Evolutionary conservation across 2,329 filamentous ascomycete species (phyloP).

Genomic region (Xylariales sp.): DNA sequence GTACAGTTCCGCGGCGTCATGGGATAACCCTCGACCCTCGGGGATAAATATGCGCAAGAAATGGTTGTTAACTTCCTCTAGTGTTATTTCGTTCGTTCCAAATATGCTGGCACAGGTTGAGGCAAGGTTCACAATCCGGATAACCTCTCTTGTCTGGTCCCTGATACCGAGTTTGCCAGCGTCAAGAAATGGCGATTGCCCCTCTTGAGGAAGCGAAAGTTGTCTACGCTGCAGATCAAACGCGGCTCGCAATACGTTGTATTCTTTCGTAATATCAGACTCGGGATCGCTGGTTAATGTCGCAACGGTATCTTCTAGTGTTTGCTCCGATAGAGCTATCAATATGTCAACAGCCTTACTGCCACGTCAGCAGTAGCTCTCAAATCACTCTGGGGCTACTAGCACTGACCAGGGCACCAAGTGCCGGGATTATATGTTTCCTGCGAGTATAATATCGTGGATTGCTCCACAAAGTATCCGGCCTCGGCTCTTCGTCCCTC

Average conservation of each 20-base stretch:
- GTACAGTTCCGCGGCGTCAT: constrained; percentile 49
- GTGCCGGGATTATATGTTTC: constrained; percentile 50
- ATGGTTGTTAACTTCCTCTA: constrained; percentile 50
- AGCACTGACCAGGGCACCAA: constrained; percentile 48
- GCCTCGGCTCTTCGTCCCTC: constrained; percentile 40
- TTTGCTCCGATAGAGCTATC: constrained; percentile 50
- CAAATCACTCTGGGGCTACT: constrained; percentile 5
- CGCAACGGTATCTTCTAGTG: constrained; percentile 51
- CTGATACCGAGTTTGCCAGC: constrained; percentile 45
- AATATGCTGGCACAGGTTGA: constrained; percentile 51
- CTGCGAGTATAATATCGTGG: constrained; percentile 49
- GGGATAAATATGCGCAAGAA: constrained; percentile 50
- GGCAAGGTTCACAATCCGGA: constrained; percentile 50
- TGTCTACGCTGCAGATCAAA: constrained; percentile 48
- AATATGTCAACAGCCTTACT: constrained; percentile 50
- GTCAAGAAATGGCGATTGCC: constrained; percentile 42
- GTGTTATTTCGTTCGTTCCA: constrained; percentile 49
- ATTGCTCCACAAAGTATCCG: constrained; percentile 51
- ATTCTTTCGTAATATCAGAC: constrained; percentile 49
- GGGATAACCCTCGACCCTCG: constrained; percentile 44
- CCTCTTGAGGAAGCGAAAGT: constrained; percentile 40
- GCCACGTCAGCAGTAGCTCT: constrained; percentile 36
- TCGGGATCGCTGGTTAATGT: constrained; percentile 47
- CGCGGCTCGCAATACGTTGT: constrained; percentile 43
- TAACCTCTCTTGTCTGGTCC: constrained; percentile 46